These are phyloP conservation scores for Stylonectria norvegica DNA, from an alignment of 2,329 filamentous ascomycete genomes.

Conservation along the genomic window DNA sequence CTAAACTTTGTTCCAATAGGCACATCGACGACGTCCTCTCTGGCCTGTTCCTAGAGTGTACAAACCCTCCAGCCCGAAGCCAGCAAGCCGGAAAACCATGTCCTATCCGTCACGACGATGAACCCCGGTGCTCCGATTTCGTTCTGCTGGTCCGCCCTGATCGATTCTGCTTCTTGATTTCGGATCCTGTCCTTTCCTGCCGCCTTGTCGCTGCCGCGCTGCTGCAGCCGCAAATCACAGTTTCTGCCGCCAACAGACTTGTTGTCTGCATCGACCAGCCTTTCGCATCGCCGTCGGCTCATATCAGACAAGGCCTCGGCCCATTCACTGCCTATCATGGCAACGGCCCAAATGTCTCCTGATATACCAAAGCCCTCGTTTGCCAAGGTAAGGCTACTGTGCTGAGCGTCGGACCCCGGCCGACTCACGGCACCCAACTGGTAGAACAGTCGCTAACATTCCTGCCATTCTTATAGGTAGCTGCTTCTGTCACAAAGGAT, in stretches of 20 bases:
- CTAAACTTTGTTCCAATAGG: too few species aligned
- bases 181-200: constrained; percentile 30
- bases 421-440: too few species aligned
- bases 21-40: neutral
- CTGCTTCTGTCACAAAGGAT: constrained; percentile 41
- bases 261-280: constrained; percentile 17
- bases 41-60: neutral
- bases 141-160: constrained; percentile 49
- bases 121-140: constrained; percentile 49
- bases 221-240: constrained; percentile 16
- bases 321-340: constrained; percentile 37
- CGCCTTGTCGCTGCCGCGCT: constrained; percentile 24
- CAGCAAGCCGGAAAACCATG: constrained; percentile 31
- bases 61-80: constrained; percentile 2
- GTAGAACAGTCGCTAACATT: too few species aligned
- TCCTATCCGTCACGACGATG: constrained; percentile 49
- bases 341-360: constrained; percentile 44
- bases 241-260: constrained; percentile 14
- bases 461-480: constrained; percentile 39
- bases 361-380: constrained; percentile 63
- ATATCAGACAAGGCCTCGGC: constrained; percentile 21
- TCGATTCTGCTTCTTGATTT: constrained; percentile 55
- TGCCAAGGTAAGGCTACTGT: constrained; percentile 60
- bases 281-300: constrained; percentile 17
- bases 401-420: too few species aligned